Base-by-base conservation (phyloP, 2,329 filamentous ascomycete species). In the Aspergillus versicolor region DNA sequence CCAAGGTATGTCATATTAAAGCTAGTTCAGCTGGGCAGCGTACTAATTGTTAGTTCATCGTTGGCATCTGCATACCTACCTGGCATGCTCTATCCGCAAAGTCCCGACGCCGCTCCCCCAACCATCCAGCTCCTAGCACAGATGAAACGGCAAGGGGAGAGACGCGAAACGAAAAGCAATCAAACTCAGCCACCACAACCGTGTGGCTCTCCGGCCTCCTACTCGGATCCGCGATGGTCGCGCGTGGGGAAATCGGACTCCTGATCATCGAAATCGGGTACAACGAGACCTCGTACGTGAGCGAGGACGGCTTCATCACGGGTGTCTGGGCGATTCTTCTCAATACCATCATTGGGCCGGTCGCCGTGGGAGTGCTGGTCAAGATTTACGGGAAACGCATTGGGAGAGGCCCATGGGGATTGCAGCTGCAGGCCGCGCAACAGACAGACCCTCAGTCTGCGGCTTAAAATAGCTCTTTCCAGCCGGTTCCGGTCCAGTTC, bases 201-300 rank as follows among this genome's bases (percentile, higher is more conserved):
- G 57, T 61, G 5, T 68, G 56, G 54, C 62, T 67, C 5, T 63
- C 67, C 2, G 69, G 56, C 1, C 42, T 64, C 6, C 66, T 71
- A 19, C 54, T 71, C 8, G 69, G 69, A 3, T 69, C 68, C 15
- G 69, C 69, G 4, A 71, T 71, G 69, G 69, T 72, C 3, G 69
- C 69, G 3, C 68, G 69, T 2, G 69, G 69, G 19, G 69, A 72
- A 48, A 72, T 72, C 41, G 69, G 69, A 2, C 65, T 71, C 3
- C 45, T 72, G 32, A 70, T 71, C 15, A 69, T 71, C 15, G 69
- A 72, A 44, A 65, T 72, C 7, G 69, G 69, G 4, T 67, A 68
- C 22, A 72, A 72, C 7, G 60, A 69, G 37, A 70, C 68, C 2
- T 68, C 52, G 1, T 59, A 78, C 1, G 76, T 81, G 19, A 75